Percentiles rank a stretch among this genome's conserved stretches.
These are phyloP conservation scores for Vitis hybrid DNA, from an alignment of 177 flowering plant species.

Conservation along the genomic window DNA sequence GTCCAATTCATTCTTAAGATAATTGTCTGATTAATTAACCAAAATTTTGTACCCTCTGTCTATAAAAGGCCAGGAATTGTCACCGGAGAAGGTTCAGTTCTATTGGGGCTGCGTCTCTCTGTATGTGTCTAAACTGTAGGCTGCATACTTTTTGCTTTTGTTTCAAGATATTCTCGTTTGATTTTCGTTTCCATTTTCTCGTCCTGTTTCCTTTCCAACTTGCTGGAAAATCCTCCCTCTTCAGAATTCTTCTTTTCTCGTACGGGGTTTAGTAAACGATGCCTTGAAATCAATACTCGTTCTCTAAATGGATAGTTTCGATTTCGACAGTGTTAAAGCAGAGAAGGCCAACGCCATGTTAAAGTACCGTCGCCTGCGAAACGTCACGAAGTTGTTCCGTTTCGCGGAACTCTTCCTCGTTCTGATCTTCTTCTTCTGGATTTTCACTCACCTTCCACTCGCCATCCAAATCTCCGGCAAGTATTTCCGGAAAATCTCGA, in stretches of 20 bases:
- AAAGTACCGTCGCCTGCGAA: slow-evolving; percentile 22
- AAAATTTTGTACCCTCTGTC: too few relatives aligned
- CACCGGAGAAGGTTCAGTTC: too few relatives aligned
- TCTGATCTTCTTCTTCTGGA: slow-evolving; percentile 32
- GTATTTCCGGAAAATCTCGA: slow-evolving; percentile 23
- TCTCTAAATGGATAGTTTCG: slow-evolving; percentile 21
- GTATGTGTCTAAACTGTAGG: too few relatives aligned
- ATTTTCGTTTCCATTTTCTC: too few relatives aligned
- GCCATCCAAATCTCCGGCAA: slow-evolving; percentile 45
- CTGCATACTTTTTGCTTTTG: too few relatives aligned
- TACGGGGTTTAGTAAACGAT: too few relatives aligned
- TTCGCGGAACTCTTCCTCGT: slow-evolving; percentile 27
- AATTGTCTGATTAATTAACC: too few relatives aligned
- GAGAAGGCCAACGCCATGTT: slow-evolving; percentile 30
- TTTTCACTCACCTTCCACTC: slow-evolving; percentile 37
- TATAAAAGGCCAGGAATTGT: too few relatives aligned
- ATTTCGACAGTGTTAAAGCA: slow-evolving; percentile 28
- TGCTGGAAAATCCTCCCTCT: background rate
- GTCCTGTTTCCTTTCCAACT: too few relatives aligned
- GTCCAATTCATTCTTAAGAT: too few relatives aligned
- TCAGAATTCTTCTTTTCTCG: background rate
- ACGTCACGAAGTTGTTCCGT: slow-evolving; percentile 32
- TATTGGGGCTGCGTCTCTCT: too few relatives aligned
- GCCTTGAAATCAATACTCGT: background rate
- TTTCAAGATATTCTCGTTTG: too few relatives aligned